These are phyloP conservation scores for Verticillium zaregamsianum DNA, from an alignment of 2,329 filamentous ascomycete genomes.

Conservation along the genomic window DNA sequence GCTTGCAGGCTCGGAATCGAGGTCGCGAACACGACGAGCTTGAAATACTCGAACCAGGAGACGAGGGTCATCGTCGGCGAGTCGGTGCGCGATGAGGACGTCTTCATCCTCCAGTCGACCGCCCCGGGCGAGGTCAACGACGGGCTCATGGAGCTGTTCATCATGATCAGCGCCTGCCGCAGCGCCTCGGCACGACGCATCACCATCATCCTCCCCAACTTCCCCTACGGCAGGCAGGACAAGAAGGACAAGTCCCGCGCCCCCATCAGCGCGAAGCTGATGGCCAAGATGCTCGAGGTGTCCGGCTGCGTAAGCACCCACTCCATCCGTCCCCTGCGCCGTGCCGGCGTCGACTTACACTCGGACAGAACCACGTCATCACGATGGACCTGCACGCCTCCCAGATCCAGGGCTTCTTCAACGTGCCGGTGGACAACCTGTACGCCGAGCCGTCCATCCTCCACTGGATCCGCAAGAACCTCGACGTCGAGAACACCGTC, in stretches of 20 bases:
- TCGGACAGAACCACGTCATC: slow-evolving; percentile 46
- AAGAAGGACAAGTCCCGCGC: slow-evolving; percentile 84
- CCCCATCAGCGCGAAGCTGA: slow-evolving; percentile 82
- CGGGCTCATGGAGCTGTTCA: slow-evolving; percentile 86
- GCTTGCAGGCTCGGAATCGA: slow-evolving; percentile 57
- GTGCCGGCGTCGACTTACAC: background rate
- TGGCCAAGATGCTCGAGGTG: slow-evolving; percentile 89
- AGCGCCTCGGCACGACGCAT: slow-evolving; percentile 65
- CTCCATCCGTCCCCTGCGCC: background rate
- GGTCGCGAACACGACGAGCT: slow-evolving; percentile 62
- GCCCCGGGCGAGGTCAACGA: slow-evolving; percentile 89
- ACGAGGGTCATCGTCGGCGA: slow-evolving; percentile 83
- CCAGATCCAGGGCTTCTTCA: slow-evolving; percentile 89
- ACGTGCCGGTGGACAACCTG: slow-evolving; percentile 62
- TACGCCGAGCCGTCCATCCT: slow-evolving; percentile 84
- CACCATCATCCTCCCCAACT: slow-evolving; percentile 84
- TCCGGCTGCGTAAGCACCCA: slow-evolving; percentile 59
- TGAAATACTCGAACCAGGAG: slow-evolving; percentile 76
- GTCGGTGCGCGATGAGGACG: slow-evolving; percentile 74
- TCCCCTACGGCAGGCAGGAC: slow-evolving; percentile 86
- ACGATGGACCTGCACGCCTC: slow-evolving; percentile 87
- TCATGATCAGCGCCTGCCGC: slow-evolving; percentile 84
- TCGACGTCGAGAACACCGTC: slow-evolving; percentile 71
- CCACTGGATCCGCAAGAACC: slow-evolving; percentile 77
- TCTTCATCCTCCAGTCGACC: slow-evolving; percentile 88